Base-by-base conservation (phyloP, 345 rosid genomes). In the Microthlaspi erraticum region DNA sequence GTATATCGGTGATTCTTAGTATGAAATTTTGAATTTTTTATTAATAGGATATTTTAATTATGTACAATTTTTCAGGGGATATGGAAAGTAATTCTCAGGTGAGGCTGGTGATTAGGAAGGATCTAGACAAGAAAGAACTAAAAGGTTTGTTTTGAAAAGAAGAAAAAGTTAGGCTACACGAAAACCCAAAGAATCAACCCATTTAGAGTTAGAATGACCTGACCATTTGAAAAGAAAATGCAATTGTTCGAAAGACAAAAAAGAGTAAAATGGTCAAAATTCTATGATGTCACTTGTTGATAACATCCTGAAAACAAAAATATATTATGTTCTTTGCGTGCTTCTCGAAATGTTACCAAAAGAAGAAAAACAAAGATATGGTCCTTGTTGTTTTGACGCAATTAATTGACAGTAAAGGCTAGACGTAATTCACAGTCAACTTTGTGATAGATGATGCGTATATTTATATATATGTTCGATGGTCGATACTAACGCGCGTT, bases 331-430 rank as follows among this genome's bases (percentile, higher is more conserved):
- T 60, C 58, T 52, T 74, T 60, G 73, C 68, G 78, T 74, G 78
- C 26, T 44, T 67, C 68, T 67, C 64, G 50, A 67, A 50, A 44
- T 60, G 51, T 60, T 74, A 74, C 78, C 69, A 44, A 60, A 74
- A 74, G 36, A 74, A 74, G 74, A 52, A 60, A 66, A 74, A 51
- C 50, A 41, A 74, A 49, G 20, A 49, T 66, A 74, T 67, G 68
- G 67, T 74, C 61, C 73, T 41, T 66, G 33, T 50, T 10, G 43
- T 50, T 50, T 41, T 13, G 55, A 74, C 62, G 68, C 56, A 66
- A 42, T 59, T 33, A 20, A 58, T 74, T 60, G 48, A 33, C 14
- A 44, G 57, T 51, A 41, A 60, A 41, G 42, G 46, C n/a, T 63
- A 44, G 56, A 34, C 64, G 75, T 52, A 71, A 32, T 71, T 42